Evolutionary conservation across 306 rosid genomes (phyloP).

Genomic region (Sechiopsis laciniata): DNA sequence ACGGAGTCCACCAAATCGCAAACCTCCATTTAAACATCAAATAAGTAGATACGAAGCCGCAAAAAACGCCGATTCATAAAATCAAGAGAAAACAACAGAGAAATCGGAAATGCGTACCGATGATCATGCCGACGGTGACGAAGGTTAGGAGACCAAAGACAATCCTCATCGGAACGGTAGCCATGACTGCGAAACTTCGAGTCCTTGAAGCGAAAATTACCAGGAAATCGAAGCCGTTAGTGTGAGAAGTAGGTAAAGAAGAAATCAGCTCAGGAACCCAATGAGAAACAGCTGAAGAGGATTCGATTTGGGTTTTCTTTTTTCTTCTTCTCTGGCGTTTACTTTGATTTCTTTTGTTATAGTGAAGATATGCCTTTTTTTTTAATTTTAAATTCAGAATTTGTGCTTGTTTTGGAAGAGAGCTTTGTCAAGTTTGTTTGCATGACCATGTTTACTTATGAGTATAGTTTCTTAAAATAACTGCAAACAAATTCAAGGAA

Average conservation of each 20-base stretch:
- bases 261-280: slow-evolving; percentile 5
- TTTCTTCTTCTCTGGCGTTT: background rate
- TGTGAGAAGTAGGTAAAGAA: background rate
- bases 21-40: background rate
- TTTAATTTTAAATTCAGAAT: too few relatives aligned
- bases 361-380: background rate
- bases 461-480: too few relatives aligned
- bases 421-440: too few relatives aligned
- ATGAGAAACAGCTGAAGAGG: slow-evolving; percentile 1
- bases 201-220: background rate
- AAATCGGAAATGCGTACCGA: slow-evolving; percentile 36
- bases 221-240: slow-evolving; percentile 4
- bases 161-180: slow-evolving; percentile 56
- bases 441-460: too few relatives aligned
- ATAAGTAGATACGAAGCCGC: background rate
- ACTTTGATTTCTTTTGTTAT: slow-evolving; percentile 10
- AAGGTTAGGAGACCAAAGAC: slow-evolving; percentile 80
- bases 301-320: background rate
- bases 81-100: background rate
- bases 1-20: background rate
- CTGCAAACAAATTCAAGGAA: too few relatives aligned
- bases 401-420: too few relatives aligned
- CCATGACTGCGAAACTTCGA: slow-evolving; percentile 33
- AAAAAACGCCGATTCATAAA: background rate
- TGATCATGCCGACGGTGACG: slow-evolving; percentile 90